Evolutionary conservation across 208 protist genomes (phyloP), one percentile per base, ranked within the genome.

Genomic region (Acanthamoeba quina): DNA sequence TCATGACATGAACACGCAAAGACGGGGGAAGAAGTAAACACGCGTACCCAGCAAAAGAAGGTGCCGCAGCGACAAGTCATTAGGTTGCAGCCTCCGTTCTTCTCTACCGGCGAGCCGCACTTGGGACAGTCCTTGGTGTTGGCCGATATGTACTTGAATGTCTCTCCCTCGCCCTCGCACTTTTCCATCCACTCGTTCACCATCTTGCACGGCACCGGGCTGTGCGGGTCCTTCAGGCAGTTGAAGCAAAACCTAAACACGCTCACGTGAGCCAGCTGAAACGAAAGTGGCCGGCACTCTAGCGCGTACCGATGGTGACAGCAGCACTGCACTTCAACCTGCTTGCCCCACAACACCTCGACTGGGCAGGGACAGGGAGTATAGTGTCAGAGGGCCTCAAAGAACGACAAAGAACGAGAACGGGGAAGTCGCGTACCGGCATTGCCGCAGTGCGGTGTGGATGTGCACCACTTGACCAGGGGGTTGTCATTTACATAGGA

Each of bases 401-500:
- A 3, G 54, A 19, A 86, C 34, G 24, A 0, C 41, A 58, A 31
- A 1, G 34, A 44, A 17, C 29, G 47, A 21, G 26, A 26, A 34
- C 9, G 80, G 19, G 49, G 13, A 66, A 88, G 10, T 56, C 21
- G 29, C 15, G 34, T 85, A 88, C 80, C 80, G 19, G 80, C 80
- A 11, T 37, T 88, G 54, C 82, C 82, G 37, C 82, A 90, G 82
- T 90, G 82, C 31, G 82, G 82, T 13, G 58, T 49, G 3, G 82
- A 90, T 19, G 82, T 90, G n/a, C 82, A 90, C 82, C 82, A 90
- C 58, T 90, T 90, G 34, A 90, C 82, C 49, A 68, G 11, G 13
- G 82, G 82, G n/a, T 90, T 90, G 7, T 90, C 82, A 66, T 90
- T 90, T 15, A 90, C 82, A 34, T 90, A 90, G 82, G 82, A 90